Evolutionary conservation across 2,329 filamentous ascomycete genomes (phyloP).

Genomic region (Pseudogymnoascus sp.): DNA sequence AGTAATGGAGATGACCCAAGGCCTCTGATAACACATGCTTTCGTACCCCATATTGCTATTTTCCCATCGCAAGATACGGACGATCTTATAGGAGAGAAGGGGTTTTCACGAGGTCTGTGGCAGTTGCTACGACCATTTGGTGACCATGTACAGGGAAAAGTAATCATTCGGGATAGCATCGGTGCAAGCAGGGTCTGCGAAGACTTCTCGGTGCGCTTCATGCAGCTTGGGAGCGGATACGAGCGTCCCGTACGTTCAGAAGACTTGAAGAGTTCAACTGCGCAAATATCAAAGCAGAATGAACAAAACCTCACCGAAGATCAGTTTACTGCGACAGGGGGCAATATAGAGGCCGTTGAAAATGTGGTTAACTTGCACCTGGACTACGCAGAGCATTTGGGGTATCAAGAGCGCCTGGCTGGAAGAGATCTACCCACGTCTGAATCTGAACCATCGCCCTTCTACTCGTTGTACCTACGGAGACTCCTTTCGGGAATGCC

Average conservation of each 20-base stretch:
- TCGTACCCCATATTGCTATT: constrained; percentile 82
- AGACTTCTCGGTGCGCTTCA: constrained; percentile 84
- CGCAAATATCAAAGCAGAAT: background rate
- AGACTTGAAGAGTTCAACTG: background rate
- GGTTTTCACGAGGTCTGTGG: constrained; percentile 73
- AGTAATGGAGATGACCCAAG: constrained; percentile 40
- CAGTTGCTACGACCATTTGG: constrained; percentile 87
- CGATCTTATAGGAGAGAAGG: constrained; percentile 71
- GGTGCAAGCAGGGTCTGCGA: constrained; percentile 78
- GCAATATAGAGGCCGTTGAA: constrained; percentile 64
- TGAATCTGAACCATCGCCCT: constrained; percentile 52
- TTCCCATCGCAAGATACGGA: constrained; percentile 84
- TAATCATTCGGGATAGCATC: constrained; percentile 83
- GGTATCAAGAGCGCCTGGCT: constrained; percentile 31
- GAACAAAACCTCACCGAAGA: constrained; percentile 15
- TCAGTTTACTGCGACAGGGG: constrained; percentile 28
- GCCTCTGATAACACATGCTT: constrained; percentile 69
- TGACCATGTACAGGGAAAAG: constrained; percentile 77
- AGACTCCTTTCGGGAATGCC: constrained; percentile 74
- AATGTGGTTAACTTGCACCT: constrained; percentile 74
- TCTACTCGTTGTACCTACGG: constrained; percentile 79
- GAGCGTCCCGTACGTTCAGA: constrained; percentile 35
- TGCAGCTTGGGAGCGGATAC: constrained; percentile 56
- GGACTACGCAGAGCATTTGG: constrained; percentile 57
- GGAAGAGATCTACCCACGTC: background rate